Evolutionary conservation across 805 yeast species (phyloP).

Genomic region (Torulaspora franciscae): DNA sequence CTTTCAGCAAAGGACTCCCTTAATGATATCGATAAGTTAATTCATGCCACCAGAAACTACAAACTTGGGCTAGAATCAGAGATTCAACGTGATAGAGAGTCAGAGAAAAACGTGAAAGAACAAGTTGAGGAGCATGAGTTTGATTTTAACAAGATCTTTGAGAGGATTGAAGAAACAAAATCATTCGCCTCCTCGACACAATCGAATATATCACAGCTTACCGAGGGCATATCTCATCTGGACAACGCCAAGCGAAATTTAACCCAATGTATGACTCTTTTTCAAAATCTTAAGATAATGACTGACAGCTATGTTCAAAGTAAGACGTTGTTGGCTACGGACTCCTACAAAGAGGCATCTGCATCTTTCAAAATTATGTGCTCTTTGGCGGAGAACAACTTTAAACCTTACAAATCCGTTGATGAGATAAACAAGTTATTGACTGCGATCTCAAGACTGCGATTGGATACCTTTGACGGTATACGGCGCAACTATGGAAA

Average conservation of each 20-base stretch:
- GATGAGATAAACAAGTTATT: slow-evolving; percentile 46
- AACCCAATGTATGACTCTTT: slow-evolving; percentile 76
- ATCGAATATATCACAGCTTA: slow-evolving; percentile 58
- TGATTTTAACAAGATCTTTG: slow-evolving; percentile 38
- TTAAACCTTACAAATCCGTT: slow-evolving; percentile 71
- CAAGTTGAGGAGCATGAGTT: slow-evolving; percentile 13
- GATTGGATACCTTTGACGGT: slow-evolving; percentile 25
- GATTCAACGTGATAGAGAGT: slow-evolving; percentile 39
- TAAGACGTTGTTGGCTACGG: slow-evolving; percentile 12
- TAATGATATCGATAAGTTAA: slow-evolving; percentile 46
- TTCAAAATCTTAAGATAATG: slow-evolving; percentile 83
- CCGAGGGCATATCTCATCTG: slow-evolving; percentile 67
- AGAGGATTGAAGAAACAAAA: slow-evolving; percentile 62
- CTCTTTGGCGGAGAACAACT: slow-evolving; percentile 30
- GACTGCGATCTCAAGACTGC: slow-evolving; percentile 28
- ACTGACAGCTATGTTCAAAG: slow-evolving; percentile 41
- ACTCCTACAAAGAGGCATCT: slow-evolving; percentile 25
- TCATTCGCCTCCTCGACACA: slow-evolving; percentile 74
- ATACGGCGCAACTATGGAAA: slow-evolving; percentile 20
- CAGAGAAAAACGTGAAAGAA: slow-evolving; percentile 11
- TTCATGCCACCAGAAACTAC: slow-evolving; percentile 47
- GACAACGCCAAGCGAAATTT: slow-evolving; percentile 82
- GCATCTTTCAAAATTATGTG: slow-evolving; percentile 33
- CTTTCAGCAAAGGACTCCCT: slow-evolving; percentile 50
- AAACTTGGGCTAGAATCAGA: slow-evolving; percentile 45